These are phyloP conservation scores for Tolypocladium ovalisporum DNA, from an alignment of 2,329 filamentous ascomycete genomes.

Conservation along the genomic window DNA sequence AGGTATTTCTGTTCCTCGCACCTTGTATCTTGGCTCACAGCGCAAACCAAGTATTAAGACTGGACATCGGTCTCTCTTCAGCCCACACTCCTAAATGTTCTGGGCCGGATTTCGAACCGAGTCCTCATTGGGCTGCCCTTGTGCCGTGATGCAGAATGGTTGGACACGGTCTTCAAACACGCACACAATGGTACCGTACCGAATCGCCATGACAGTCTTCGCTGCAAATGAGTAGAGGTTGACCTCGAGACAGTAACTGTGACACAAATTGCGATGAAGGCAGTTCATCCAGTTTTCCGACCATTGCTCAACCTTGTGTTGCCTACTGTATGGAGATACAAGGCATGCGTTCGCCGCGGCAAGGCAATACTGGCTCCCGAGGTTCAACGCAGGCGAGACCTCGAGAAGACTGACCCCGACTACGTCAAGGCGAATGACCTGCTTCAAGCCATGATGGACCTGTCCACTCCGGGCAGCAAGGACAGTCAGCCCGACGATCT, in stretches of 20 bases:
- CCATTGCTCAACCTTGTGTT: constrained; percentile 3
- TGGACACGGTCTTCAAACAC: constrained; percentile 1
- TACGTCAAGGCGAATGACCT: constrained; percentile 2
- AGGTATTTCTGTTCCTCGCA: not conserved
- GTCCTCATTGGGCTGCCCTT: constrained; percentile 3
- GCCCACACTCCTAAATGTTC: constrained; percentile 1
- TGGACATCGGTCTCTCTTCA: constrained; percentile 4
- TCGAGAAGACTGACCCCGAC: not conserved
- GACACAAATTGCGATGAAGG: constrained; percentile 5
- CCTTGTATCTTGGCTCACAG: not conserved
- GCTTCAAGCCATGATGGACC: constrained; percentile 5
- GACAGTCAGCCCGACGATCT: not conserved
- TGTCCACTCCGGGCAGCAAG: not conserved
- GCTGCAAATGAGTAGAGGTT: not conserved
- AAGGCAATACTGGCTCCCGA: constrained; percentile 2
- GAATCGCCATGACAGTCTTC: not conserved
- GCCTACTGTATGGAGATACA: constrained; percentile 1
- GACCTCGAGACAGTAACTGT: constrained; percentile 2
- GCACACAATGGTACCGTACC: constrained; percentile 5
- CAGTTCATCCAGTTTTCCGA: constrained; percentile 1
- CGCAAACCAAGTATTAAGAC: not conserved
- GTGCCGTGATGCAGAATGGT: constrained; percentile 4
- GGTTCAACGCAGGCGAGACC: constrained; percentile 1
- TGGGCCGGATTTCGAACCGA: constrained; percentile 2
- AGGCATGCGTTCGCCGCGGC: not conserved